These are phyloP conservation scores for Cucurbitaria berberidis DNA, from an alignment of 2,329 filamentous ascomycete genomes.

Conservation along the genomic window DNA sequence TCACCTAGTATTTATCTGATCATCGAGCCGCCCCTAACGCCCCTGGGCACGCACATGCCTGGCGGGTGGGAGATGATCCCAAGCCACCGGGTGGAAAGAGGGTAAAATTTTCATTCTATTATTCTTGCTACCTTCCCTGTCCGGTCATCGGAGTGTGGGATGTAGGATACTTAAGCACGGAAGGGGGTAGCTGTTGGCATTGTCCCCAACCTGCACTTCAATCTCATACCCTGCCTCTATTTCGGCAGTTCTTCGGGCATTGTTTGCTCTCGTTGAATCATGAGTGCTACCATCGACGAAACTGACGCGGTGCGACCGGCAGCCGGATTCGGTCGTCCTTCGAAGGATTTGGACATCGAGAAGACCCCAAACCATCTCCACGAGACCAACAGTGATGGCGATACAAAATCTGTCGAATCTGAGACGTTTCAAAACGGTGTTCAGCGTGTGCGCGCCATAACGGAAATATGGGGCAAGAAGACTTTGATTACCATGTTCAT, in stretches of 20 bases:
- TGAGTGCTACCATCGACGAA: constrained; percentile 18
- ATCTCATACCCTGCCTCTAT: constrained; percentile 15
- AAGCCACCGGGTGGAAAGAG: constrained; percentile 27
- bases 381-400: constrained; percentile 14
- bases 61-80: constrained; percentile 23
- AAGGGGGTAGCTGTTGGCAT: constrained; percentile 14
- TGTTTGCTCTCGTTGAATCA: constrained; percentile 9
- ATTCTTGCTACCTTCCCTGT: constrained; percentile 21
- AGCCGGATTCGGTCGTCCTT: constrained; percentile 10
- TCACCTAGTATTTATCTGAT: constrained; percentile 40
- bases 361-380: constrained; percentile 20
- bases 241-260: constrained; percentile 12
- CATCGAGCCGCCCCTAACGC: constrained; percentile 26
- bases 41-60: constrained; percentile 24
- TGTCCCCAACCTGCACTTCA: constrained; percentile 15
- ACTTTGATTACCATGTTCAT: constrained; percentile 48
- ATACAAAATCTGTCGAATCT: constrained; percentile 27
- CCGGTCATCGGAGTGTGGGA: constrained; percentile 30
- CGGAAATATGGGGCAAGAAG: constrained; percentile 48
- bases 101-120: constrained; percentile 26
- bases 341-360: constrained; percentile 27
- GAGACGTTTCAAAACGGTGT: constrained; percentile 48
- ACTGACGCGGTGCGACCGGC: constrained; percentile 22
- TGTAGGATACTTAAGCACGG: constrained; percentile 24
- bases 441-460: constrained; percentile 50